Evolutionary conservation across 805 yeast species (phyloP).

Genomic region (Kodamaea fukazawae): DNA sequence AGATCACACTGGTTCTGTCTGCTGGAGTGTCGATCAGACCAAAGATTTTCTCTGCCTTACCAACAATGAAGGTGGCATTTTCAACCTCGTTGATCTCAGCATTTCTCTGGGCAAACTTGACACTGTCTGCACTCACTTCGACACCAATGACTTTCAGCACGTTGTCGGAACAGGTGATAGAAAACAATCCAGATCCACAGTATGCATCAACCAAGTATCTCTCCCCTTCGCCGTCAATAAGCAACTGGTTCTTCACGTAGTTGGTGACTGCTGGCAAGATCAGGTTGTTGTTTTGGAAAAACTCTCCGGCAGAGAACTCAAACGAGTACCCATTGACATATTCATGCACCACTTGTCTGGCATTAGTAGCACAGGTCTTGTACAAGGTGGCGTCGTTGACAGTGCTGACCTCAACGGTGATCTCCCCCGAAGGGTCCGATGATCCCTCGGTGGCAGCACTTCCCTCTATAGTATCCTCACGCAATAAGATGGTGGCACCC

Average conservation of each 20-base stretch:
- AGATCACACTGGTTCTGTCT: constrained; percentile 77
- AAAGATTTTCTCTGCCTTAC: constrained; percentile 90
- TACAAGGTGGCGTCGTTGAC: constrained; percentile 26
- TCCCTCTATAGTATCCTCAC: constrained; percentile 64
- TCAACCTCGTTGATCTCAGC: constrained; percentile 71
- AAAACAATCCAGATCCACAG: constrained; percentile 94
- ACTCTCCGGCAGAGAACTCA: constrained; percentile 91
- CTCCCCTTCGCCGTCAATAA: constrained; percentile 33
- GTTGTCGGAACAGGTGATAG: constrained; percentile 76
- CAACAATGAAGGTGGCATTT: constrained; percentile 83
- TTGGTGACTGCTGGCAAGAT: constrained; percentile 79
- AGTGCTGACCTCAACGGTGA: constrained; percentile 27
- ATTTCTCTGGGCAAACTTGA: constrained; percentile 79
- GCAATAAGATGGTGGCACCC: constrained; percentile 82
- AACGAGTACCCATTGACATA: constrained; percentile 71
- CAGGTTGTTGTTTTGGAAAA: constrained; percentile 93
- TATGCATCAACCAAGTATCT: constrained; percentile 87
- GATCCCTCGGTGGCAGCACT: constrained; percentile 42
- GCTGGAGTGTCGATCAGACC: constrained; percentile 73
- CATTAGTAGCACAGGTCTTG: constrained; percentile 75
- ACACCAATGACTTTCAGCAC: constrained; percentile 91
- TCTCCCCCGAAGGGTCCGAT: constrained; percentile 32
- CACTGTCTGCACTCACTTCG: constrained; percentile 88
- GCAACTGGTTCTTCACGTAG: constrained; percentile 73
- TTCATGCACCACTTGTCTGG: constrained; percentile 78